Evolutionary conservation across 2,329 filamentous ascomycete genomes (phyloP).

Genomic region (Trichoderma sp.): DNA sequence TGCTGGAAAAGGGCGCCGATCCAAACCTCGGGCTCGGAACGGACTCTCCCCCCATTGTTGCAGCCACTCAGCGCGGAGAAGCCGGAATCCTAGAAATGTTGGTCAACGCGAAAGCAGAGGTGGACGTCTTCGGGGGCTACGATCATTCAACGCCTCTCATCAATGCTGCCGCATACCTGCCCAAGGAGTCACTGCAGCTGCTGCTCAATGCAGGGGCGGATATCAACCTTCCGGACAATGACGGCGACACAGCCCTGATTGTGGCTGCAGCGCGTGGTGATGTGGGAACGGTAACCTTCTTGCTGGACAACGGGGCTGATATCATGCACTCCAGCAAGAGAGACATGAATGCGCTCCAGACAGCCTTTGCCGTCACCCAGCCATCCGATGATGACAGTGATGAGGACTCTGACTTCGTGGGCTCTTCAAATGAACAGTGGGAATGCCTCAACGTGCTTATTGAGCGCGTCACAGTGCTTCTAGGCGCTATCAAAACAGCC

Average conservation of each 20-base stretch:
- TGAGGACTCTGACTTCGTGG: background rate
- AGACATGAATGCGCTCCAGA: conserved; percentile 21
- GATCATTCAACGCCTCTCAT: conserved; percentile 44
- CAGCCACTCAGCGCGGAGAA: conserved; percentile 41
- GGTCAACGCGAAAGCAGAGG: conserved; percentile 40
- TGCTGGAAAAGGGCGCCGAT: conserved; percentile 44
- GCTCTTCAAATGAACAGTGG: conserved; percentile 9
- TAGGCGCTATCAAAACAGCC: conserved; percentile 10
- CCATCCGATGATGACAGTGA: background rate
- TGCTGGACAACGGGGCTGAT: conserved; percentile 43
- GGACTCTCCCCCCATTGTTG: conserved; percentile 43
- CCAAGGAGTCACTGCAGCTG: conserved; percentile 37
- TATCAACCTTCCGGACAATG: conserved; percentile 41
- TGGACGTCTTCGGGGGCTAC: conserved; percentile 42
- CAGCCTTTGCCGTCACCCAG: conserved; percentile 8
- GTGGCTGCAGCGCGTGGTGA: conserved; percentile 42
- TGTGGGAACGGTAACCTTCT: conserved; percentile 38
- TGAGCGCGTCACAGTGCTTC: conserved; percentile 14
- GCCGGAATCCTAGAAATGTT: conserved; percentile 42
- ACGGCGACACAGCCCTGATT: conserved; percentile 46
- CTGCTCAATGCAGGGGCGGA: conserved; percentile 44
- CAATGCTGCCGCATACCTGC: conserved; percentile 42
- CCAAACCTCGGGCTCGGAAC: conserved; percentile 44
- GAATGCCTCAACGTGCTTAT: conserved; percentile 17
- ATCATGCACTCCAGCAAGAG: conserved; percentile 18